A percentile compares a stretch with the other conserved stretches of the same genome.
Conservation (phyloP, 495 filamentous ascomycete species). For the Aspergillus mulundensis region DNA sequence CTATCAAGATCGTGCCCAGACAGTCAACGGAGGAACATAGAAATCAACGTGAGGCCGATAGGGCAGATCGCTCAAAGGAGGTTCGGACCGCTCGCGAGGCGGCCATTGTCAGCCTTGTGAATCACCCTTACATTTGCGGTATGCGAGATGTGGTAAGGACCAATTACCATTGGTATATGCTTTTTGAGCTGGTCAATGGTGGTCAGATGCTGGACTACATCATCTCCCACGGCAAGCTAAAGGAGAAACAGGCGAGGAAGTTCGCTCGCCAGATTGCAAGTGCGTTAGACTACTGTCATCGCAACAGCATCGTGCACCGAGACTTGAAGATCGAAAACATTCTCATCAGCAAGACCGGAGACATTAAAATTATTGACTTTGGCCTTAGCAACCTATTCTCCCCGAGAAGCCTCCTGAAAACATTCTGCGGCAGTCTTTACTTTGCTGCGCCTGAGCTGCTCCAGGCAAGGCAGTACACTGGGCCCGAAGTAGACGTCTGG, state of each 20-base stretch:
- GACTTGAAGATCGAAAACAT: constrained; percentile 99
- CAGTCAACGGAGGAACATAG: constrained; percentile 81
- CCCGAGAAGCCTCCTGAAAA: constrained; percentile 82
- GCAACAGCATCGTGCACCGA: constrained; percentile 97
- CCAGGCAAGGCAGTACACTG: constrained; percentile 90
- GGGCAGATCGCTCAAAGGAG: constrained; percentile 93
- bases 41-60: constrained; percentile 72
- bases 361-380: constrained; percentile 99
- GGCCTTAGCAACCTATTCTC: constrained; percentile 96
- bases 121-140: constrained; percentile 95
- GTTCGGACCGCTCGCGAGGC: constrained; percentile 93
- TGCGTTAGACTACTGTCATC: constrained; percentile 97
- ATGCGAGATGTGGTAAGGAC: constrained; percentile 95
- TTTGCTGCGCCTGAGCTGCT: constrained; percentile 96
- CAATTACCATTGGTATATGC: constrained; percentile 99
- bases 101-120: constrained; percentile 90
- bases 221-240: constrained; percentile 94
- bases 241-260: constrained; percentile 97
- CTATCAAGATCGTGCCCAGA: constrained; percentile 96
- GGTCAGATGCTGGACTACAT: constrained; percentile 99
- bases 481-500: constrained; percentile 97
- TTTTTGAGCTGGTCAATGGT: constrained; percentile 98
- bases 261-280: constrained; percentile 97
- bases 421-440: constrained; percentile 96
- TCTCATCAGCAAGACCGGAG: constrained; percentile 96